Conservation (phyloP, 768 basidiomycete genomes). For the Crepidotus variabilis region DNA sequence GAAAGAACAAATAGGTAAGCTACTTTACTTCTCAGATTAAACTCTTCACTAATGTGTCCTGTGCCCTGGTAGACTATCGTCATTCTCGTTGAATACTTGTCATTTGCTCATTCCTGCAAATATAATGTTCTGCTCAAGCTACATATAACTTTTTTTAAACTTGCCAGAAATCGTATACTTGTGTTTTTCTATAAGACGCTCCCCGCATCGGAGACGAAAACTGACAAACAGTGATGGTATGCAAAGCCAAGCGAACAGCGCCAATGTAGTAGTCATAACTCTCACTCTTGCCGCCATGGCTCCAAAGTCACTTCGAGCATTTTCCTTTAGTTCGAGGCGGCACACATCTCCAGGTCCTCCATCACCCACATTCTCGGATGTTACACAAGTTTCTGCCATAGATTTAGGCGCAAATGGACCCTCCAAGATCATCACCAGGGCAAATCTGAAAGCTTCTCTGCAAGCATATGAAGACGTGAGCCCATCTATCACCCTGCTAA, state of each 20-base stretch:
- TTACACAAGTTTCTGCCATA: conserved; percentile 74
- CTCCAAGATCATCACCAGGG: conserved; percentile 77
- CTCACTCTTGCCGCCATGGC: conserved; percentile 29
- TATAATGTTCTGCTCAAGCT: no score
- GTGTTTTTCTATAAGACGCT: no score
- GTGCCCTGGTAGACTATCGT: no score
- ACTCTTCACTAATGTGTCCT: no score
- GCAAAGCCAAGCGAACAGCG: no score
- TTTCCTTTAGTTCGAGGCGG: conserved; percentile 17
- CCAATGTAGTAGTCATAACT: background rate
- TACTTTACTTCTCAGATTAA: background rate
- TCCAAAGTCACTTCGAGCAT: conserved; percentile 38
- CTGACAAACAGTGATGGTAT: no score
- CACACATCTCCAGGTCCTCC: conserved; percentile 56
- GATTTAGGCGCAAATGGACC: conserved; percentile 74
- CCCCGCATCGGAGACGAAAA: no score
- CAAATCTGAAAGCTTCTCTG: conserved; percentile 72
- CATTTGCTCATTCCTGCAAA: no score
- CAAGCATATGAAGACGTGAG: conserved; percentile 81
- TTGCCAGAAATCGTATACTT: no score
- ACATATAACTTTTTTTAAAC: no score
- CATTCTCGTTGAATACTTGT: no score
- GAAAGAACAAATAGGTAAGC: conserved; percentile 28
- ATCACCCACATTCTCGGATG: conserved; percentile 82
- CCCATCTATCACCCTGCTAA: background rate